Conservation (phyloP, 495 filamentous ascomycete genomes). For the Penicillium desertorum region DNA sequence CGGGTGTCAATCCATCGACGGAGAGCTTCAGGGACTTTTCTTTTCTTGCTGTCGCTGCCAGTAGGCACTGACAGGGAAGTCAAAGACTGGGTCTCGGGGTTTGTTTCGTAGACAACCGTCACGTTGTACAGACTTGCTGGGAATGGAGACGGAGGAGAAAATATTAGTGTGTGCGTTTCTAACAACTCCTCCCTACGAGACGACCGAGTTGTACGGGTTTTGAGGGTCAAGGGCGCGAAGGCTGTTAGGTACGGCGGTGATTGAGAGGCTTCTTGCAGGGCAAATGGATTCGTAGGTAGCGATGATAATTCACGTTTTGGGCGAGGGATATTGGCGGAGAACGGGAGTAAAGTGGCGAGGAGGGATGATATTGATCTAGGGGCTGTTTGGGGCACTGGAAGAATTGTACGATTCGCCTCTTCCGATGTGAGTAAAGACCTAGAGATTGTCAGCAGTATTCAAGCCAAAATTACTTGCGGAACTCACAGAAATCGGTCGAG, state of each 20-base stretch:
- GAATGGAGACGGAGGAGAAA: constrained; percentile 42
- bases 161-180: constrained; percentile 41
- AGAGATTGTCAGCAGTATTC: constrained; percentile 17
- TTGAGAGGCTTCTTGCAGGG: constrained; percentile 32
- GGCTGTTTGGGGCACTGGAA: constrained; percentile 12
- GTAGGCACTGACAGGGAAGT: constrained; percentile 34
- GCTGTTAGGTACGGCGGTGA: constrained; percentile 37
- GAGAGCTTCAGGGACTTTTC: constrained; percentile 33
- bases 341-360: constrained; percentile 43
- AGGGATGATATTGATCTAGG: constrained; percentile 38
- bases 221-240: constrained; percentile 40
- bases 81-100: constrained; percentile 40
- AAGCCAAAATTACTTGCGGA: not conserved
- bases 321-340: constrained; percentile 34
- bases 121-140: constrained; percentile 37
- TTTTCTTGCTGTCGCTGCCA: constrained; percentile 21
- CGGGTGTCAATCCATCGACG: constrained; percentile 43
- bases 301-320: constrained; percentile 25
- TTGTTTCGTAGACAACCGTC: constrained; percentile 41
- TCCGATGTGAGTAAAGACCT: constrained; percentile 32
- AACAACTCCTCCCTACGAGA: constrained; percentile 18
- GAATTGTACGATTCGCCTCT: constrained; percentile 24
- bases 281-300: constrained; percentile 38
- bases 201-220: constrained; percentile 27
- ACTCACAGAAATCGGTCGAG: constrained; percentile 37